Base-by-base conservation (phyloP, 2,329 filamentous ascomycete genomes). In the Clarireedia paspali region DNA sequence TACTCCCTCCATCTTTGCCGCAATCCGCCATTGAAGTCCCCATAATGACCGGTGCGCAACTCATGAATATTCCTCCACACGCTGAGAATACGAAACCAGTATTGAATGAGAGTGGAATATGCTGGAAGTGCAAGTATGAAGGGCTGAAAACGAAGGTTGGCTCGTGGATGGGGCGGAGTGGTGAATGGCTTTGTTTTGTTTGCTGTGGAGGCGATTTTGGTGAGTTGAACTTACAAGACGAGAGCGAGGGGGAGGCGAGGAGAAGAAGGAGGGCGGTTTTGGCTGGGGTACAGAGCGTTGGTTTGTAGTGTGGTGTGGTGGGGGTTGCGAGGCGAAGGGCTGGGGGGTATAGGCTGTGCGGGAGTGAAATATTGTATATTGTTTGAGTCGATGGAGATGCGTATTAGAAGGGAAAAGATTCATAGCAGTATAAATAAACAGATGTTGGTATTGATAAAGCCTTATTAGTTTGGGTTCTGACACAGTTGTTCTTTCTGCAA, bases 191-290 rank as follows among this genome's bases (percentile, higher is more conserved):
- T 3, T 66, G 62, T 34, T 62, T 64, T 52, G 46, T 63, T 20
- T 67, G 65, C 42, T 67, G 65, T 59, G 65, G 63, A 9, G 50
- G 59, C 45, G 59, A 62, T 50, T 44, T 62, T n/a, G 60, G 66
- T n/a, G 63, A 63, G 3, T 24, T 23, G 17, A 40, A 40, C 12
- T 23, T 23, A 20, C 12, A 47, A 2, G 36, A 15, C 10, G 27
- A 26, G 2, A 10, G 20, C 10, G 46, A 20, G 38, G n/a, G 17
- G n/a, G 52, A 50, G 26, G 46, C 14, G 36, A 34, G n/a, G 7
- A 44, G 46, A 30, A 50, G 46, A 26, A 50, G 52, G 20, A 55
- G 36, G 20, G 23, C 23, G n/a, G 17, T 55, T 44, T 44, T 55
- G 46, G 46, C 24, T 5, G 46, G 38, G 39, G 46, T 55, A 10